A percentile compares a stretch with the other conserved stretches of the same genome.
These are phyloP conservation scores for Setaria viridis DNA, from an alignment of 202 grass and related monocot genomes.

Conservation along the genomic window DNA sequence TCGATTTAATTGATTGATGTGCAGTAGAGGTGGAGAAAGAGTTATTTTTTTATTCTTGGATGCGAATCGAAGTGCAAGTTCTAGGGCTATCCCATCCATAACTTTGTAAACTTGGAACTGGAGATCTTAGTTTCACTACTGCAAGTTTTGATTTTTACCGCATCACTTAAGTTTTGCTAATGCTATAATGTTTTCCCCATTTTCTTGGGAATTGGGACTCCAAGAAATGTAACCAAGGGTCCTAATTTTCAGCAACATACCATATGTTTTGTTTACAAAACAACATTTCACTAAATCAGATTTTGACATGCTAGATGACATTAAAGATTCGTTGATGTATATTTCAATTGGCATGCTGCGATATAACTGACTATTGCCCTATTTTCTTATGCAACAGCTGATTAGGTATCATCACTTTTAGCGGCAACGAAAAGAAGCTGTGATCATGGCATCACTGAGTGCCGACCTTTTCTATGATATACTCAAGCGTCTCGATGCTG, in stretches of 20 bases:
- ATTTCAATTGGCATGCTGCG: constrained; percentile 1
- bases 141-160: not conserved
- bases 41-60: not conserved
- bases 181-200: not conserved
- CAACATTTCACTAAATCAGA: not conserved
- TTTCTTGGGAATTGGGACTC: not conserved
- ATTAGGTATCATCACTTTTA: constrained; percentile 4
- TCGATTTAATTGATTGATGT: not conserved
- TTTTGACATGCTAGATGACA: not conserved
- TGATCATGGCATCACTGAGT: constrained; percentile 49
- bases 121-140: not conserved
- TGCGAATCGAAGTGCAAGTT: not conserved
- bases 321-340: not conserved
- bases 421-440: constrained; percentile 1
- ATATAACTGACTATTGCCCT: constrained; percentile 2
- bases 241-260: not conserved
- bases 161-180: not conserved
- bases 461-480: constrained; percentile 54
- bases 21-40: not conserved
- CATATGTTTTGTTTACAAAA: not conserved
- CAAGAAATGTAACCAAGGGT: not conserved
- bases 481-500: constrained; percentile 53
- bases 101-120: not conserved
- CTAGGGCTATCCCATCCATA: not conserved
- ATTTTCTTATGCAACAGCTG: constrained; percentile 38